Conservation (phyloP, 345 rosid genomes). For the Atalantia buxifolia region DNA sequence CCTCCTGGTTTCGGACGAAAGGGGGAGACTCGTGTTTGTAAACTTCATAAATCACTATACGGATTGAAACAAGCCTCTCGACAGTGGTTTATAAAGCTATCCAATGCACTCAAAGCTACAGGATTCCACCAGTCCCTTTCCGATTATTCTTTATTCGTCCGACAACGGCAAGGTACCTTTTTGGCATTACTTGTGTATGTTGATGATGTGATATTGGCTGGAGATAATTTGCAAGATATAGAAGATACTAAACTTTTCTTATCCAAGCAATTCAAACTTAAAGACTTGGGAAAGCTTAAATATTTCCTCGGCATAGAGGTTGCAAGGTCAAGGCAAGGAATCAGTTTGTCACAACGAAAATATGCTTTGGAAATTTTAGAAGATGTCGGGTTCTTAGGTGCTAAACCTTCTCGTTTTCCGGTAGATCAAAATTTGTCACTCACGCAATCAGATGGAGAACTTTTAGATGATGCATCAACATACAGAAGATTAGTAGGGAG, state of each 20-base stretch:
- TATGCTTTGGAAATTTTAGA: neutral
- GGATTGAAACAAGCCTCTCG: neutral
- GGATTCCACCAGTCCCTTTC: neutral
- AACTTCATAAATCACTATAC: neutral
- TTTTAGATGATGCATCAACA: no score
- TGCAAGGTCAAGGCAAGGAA: neutral
- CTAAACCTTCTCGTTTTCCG: neutral
- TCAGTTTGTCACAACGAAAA: neutral
- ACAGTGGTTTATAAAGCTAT: neutral
- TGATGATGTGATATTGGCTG: conserved; percentile 1
- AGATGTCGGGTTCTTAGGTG: neutral
- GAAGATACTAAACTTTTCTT: neutral
- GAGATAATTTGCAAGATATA: neutral
- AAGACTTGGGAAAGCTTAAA: neutral
- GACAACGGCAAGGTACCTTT: neutral
- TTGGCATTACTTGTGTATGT: neutral
- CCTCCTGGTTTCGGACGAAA: neutral
- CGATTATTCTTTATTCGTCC: neutral
- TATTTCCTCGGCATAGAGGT: conserved; percentile 15
- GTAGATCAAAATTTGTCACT: neutral
- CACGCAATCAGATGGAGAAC: no score
- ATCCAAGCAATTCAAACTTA: neutral
- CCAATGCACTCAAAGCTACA: neutral
- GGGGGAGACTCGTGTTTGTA: neutral
- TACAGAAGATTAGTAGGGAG: neutral